Evolutionary conservation across 495 filamentous ascomycete species (phyloP).

Genomic region (Parathielavia appendiculata): DNA sequence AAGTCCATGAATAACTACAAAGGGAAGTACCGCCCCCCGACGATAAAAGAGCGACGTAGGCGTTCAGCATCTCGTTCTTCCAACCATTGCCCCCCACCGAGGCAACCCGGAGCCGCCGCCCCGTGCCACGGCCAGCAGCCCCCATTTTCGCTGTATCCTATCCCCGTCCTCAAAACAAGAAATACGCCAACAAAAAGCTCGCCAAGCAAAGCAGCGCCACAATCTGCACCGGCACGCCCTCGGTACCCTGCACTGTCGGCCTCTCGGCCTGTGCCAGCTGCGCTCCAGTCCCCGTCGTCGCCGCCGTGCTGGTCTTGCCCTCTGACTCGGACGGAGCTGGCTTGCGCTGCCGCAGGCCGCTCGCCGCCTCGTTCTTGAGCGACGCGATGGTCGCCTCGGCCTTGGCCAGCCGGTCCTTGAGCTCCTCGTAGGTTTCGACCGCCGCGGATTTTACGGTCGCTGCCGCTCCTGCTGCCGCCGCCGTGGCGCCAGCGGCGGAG

Average conservation of each 20-base stretch:
- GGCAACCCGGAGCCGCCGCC: not conserved
- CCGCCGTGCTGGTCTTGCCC: slow-evolving; percentile 34
- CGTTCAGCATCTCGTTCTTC: not conserved
- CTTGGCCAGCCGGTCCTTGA: slow-evolving; percentile 66
- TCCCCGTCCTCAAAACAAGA: slow-evolving; percentile 66
- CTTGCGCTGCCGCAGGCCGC: slow-evolving; percentile 68
- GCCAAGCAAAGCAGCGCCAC: slow-evolving; percentile 78
- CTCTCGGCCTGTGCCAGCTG: slow-evolving; percentile 52
- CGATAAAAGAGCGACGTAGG: not conserved
- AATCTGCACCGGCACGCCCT: slow-evolving; percentile 82
- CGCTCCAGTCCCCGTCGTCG: slow-evolving; percentile 13
- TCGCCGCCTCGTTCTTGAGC: slow-evolving; percentile 58
- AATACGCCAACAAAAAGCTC: slow-evolving; percentile 87
- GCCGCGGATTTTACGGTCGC: slow-evolving; percentile 37
- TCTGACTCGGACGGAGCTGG: slow-evolving; percentile 39
- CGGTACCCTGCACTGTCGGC: slow-evolving; percentile 40
- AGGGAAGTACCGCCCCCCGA: not conserved
- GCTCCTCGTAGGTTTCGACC: slow-evolving; percentile 51
- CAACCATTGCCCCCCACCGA: too few species aligned
- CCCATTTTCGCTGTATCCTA: not conserved
- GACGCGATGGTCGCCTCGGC: slow-evolving; percentile 68
- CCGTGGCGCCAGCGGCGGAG: slow-evolving; percentile 39
- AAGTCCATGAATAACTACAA: not conserved
- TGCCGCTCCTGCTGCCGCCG: slow-evolving; percentile 35
- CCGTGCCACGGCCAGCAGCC: not conserved